Base-by-base conservation (phyloP, 345 rosid species). In the Carallia brachiata region DNA sequence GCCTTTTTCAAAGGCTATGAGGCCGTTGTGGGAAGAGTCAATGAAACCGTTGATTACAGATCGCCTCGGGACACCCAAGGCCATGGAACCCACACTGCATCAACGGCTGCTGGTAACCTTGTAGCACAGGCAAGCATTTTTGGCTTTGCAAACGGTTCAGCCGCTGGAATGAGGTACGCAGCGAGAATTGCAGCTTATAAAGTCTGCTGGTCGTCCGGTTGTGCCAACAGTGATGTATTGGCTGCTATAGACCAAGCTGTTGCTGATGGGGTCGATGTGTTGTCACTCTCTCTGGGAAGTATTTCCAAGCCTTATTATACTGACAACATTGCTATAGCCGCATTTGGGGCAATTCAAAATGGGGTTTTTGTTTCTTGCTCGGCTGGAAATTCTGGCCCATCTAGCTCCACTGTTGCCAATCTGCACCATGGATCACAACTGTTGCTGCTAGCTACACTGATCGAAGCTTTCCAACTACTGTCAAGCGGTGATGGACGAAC, bases 41-140 rank as follows among this genome's bases (percentile, higher is more conserved):
- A 77, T 44, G 80, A 77, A 64, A 85, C 89, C 4, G 69, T 58
- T 0, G 92, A 93, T 61, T 87, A 70, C 74, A 79, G 87, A 60
- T 92, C 96, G 27, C 75, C 96, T 17, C 77, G 95, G 31, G 96
- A 92, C 61, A n/a, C 79, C 48, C 81, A 80, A 68, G 96, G 97
- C 62, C 98, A 90, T 28, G 98, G 96, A 36, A 89, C 96, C 5
- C 97, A 93, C 79, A 90, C 97, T 4, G 89, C 98, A 36, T 85
- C 98, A 47, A 90, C 97, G 1, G 96, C 93, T 6, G 95, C 80
- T 0, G 97, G 98, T 5, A 75, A 61, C 70, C 47, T 83, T 6
- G 93, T 83, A 2, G 63, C 36, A 3, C 44, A 69, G 16, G 96
- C 90, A 8, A 81, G 64, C 73, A 68, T 84, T 71, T 83, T 71